Evolutionary conservation across 345 rosid species (phyloP), one percentile per base, ranked within the genome.

Genomic region (Reutealis trisperma): DNA sequence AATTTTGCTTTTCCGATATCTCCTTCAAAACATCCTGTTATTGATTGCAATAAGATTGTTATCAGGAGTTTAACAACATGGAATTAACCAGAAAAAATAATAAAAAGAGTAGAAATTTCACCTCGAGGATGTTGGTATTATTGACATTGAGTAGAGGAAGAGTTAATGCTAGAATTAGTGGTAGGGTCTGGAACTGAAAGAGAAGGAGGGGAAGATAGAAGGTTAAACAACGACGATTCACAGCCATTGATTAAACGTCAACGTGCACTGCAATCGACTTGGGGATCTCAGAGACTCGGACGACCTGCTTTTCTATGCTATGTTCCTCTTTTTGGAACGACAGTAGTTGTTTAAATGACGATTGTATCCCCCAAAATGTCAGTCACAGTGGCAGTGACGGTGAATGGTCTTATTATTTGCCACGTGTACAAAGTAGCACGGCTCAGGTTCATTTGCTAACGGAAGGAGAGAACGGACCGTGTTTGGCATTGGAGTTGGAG

Each of bases 1-100:
- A 93, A 59, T 81, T 84, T 79, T 88, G 92, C 77, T 45, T 80
- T 66, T 27, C 70, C 27, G 94, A 81, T 72, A 93, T 86, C 80
- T 83, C 89, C 80, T 82, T 81, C 77, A 93, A 70, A 27, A 91
- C 91, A 79, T 91, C 94, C 96, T 93, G 87, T n/a, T 34, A 27
- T 13, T 7, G 54, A 1, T 10, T 34, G 37, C 67, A 44, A 27
- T 21, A 16, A 22, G 21, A 65, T 18, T 11, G 5, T 25, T 14
- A 47, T 24, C 57, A 60, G n/a, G 19, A 1, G 58, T 30, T 19
- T 8, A 12, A 3, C 45, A 73, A 55, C 13, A n/a, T 0, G 8
- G 25, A 5, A n/a, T 18, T 2, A 63, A 75, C 5, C 2, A 6
- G 41, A 5, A 18, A n/a, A 32, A 9, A 42, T 2, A 14, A 24